These are phyloP conservation scores for Yamadazyma epiphylla DNA, from an alignment of 1,139 yeast species.

Conservation along the genomic window DNA sequence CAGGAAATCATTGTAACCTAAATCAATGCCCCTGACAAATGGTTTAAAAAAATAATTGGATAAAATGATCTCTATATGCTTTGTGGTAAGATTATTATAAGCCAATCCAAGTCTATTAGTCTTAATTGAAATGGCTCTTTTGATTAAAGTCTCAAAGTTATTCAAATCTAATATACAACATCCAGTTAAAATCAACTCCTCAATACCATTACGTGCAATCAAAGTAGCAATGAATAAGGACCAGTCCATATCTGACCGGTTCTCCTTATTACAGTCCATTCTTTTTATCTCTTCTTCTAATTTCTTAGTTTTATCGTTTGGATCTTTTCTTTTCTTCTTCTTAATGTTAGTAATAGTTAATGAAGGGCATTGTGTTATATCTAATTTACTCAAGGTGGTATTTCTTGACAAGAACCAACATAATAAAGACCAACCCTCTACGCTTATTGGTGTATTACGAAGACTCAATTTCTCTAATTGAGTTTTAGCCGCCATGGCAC, in stretches of 20 bases:
- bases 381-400: constrained; percentile 51
- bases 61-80: constrained; percentile 49
- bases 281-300: constrained; percentile 35
- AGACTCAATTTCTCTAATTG: constrained; percentile 65
- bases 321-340: constrained; percentile 24
- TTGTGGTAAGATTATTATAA: constrained; percentile 52
- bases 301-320: constrained; percentile 16
- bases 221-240: constrained; percentile 63
- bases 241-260: constrained; percentile 77
- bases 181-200: constrained; percentile 67
- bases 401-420: constrained; percentile 70
- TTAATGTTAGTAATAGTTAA: constrained; percentile 56
- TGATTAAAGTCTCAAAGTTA: constrained; percentile 55
- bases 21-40: constrained; percentile 54
- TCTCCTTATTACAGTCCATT: constrained; percentile 56
- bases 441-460: constrained; percentile 66
- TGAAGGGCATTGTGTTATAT: constrained; percentile 69
- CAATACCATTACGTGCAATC: constrained; percentile 68
- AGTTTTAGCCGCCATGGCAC: constrained; percentile 58
- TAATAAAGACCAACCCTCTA: constrained; percentile 66
- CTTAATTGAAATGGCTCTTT: constrained; percentile 47
- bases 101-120: constrained; percentile 66
- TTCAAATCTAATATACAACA: constrained; percentile 58
- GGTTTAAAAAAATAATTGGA: constrained; percentile 35
- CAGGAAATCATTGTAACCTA: constrained; percentile 67